Conservation (phyloP, 108 stramenopile genomes). For the Discostella pseudostelligera region DNA sequence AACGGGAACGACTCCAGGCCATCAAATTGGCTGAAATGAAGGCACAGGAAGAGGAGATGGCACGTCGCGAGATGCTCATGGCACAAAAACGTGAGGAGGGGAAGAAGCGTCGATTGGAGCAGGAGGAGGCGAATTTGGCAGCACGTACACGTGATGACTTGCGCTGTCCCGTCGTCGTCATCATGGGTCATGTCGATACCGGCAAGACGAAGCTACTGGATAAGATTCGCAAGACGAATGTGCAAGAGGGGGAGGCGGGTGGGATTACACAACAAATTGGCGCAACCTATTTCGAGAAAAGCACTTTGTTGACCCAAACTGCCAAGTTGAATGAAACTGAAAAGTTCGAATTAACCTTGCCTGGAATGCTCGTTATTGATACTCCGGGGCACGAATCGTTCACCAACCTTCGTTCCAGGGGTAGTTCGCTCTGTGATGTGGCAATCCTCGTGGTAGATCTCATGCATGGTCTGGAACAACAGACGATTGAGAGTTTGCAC, state of each 20-base stretch:
- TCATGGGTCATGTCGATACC: slow-evolving; percentile 99
- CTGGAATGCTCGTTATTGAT: slow-evolving; percentile 98
- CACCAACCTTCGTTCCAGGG: slow-evolving; percentile 95
- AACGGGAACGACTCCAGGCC: slow-evolving; percentile 82
- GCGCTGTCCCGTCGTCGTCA: slow-evolving; percentile 96
- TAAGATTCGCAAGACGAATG: slow-evolving; percentile 99
- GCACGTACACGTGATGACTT: slow-evolving; percentile 88
- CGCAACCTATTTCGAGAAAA: slow-evolving; percentile 98
- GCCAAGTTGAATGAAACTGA: slow-evolving; percentile 81
- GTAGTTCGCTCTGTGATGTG: slow-evolving; percentile 97
- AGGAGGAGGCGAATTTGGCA: slow-evolving; percentile 82
- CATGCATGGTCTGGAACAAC: slow-evolving; percentile 99
- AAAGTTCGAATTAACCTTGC: slow-evolving; percentile 85
- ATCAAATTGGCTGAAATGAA: slow-evolving; percentile 57
- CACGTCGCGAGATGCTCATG: slow-evolving; percentile 46
- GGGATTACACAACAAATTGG: slow-evolving; percentile 99
- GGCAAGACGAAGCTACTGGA: slow-evolving; percentile 99
- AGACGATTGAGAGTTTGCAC: slow-evolving; percentile 97
- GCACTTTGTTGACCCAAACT: slow-evolving; percentile 85
- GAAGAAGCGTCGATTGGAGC: slow-evolving; percentile 67
- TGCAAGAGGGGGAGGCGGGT: slow-evolving; percentile 99
- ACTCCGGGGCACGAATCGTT: slow-evolving; percentile 99
- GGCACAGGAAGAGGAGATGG: slow-evolving; percentile 60
- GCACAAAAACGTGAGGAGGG: slow-evolving; percentile 82
- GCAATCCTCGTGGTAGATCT: slow-evolving; percentile 99